Evolutionary conservation across 192 early-diverging fungal genomes (phyloP).

Genomic region (Allomyces javanicus): DNA sequence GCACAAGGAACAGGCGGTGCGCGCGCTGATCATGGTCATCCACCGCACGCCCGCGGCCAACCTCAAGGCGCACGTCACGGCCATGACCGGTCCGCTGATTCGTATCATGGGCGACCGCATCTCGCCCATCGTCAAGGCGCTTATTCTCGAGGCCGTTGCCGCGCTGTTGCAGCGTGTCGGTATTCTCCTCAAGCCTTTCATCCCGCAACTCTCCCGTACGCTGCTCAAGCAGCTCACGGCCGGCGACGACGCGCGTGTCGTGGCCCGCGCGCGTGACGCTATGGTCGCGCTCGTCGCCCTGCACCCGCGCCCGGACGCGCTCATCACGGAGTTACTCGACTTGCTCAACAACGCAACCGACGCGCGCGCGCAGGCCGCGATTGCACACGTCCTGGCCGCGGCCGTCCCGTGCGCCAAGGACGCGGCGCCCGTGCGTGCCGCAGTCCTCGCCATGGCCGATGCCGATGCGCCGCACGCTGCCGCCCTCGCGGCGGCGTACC

Average conservation of each 20-base stretch:
- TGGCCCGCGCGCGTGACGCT: slow-evolving; percentile 61
- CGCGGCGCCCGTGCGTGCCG: slow-evolving; percentile 13
- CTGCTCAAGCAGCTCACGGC: slow-evolving; percentile 81
- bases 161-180: slow-evolving; percentile 66
- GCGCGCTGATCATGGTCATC: slow-evolving; percentile 17
- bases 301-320: slow-evolving; percentile 56
- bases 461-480: slow-evolving; percentile 11
- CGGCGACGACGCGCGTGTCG: slow-evolving; percentile 42
- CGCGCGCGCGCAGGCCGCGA: slow-evolving; percentile 14
- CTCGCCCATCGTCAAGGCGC: slow-evolving; percentile 74
- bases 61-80: slow-evolving; percentile 75
- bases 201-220: slow-evolving; percentile 94
- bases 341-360: slow-evolving; percentile 41
- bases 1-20: slow-evolving; percentile 1
- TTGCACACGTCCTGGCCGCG: slow-evolving; percentile 6
- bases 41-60: slow-evolving; percentile 50
- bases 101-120: slow-evolving; percentile 92
- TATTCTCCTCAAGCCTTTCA: slow-evolving; percentile 78
- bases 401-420: slow-evolving; percentile 13
- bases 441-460: slow-evolving; percentile 16
- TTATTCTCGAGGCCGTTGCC: slow-evolving; percentile 71
- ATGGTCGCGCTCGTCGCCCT: slow-evolving; percentile 46
- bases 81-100: slow-evolving; percentile 92
- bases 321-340: slow-evolving; percentile 49
- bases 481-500: slow-evolving; percentile 7